Percentiles rank a stretch among this genome's conserved stretches.
phyloP scores from a whole-genome alignment of 805 yeast species.

The Suhomyces sp. region DNA sequence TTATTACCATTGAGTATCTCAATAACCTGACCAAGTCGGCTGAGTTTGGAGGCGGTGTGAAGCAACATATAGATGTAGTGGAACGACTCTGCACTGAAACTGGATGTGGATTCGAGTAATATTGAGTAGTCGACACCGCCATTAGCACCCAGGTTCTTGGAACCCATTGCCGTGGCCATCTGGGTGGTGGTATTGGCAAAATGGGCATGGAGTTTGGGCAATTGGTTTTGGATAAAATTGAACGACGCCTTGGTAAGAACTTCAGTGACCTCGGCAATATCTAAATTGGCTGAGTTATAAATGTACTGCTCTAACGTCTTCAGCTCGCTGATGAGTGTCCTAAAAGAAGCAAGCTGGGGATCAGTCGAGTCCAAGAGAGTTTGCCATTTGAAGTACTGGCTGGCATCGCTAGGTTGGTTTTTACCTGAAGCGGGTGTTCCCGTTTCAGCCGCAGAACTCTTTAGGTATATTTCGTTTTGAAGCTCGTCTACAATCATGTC shows the following conservation, averaged over 20 bases:
- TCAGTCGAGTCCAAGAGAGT: slow-evolving; percentile 22
- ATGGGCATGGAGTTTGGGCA: slow-evolving; percentile 26
- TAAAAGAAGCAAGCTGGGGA: slow-evolving; percentile 36
- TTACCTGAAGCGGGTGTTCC: slow-evolving; percentile 3
- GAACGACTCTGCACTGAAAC: slow-evolving; percentile 41
- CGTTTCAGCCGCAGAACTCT: slow-evolving; percentile 15
- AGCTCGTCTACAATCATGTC: slow-evolving; percentile 77
- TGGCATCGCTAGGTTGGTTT: slow-evolving; percentile 6
- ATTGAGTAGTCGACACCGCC: slow-evolving; percentile 25
- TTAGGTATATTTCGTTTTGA: slow-evolving; percentile 63
- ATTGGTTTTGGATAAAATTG: slow-evolving; percentile 25
- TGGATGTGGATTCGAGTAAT: slow-evolving; percentile 28
- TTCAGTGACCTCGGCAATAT: slow-evolving; percentile 48
- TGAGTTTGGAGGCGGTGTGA: slow-evolving; percentile 56
- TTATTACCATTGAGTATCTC: slow-evolving; percentile 52
- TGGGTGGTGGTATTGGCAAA: slow-evolving; percentile 14
- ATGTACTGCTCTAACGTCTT: slow-evolving; percentile 51
- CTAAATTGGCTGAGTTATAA: slow-evolving; percentile 55
- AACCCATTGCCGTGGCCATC: neutral
- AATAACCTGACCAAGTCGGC: slow-evolving; percentile 57
- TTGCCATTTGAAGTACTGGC: slow-evolving; percentile 19
- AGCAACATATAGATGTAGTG: slow-evolving; percentile 52
- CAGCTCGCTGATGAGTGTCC: slow-evolving; percentile 31
- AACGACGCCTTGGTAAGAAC: slow-evolving; percentile 29
- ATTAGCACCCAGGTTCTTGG: neutral